Evolutionary conservation across 2,329 filamentous ascomycete genomes (phyloP).

Genomic region (Arthroderma uncinatum): DNA sequence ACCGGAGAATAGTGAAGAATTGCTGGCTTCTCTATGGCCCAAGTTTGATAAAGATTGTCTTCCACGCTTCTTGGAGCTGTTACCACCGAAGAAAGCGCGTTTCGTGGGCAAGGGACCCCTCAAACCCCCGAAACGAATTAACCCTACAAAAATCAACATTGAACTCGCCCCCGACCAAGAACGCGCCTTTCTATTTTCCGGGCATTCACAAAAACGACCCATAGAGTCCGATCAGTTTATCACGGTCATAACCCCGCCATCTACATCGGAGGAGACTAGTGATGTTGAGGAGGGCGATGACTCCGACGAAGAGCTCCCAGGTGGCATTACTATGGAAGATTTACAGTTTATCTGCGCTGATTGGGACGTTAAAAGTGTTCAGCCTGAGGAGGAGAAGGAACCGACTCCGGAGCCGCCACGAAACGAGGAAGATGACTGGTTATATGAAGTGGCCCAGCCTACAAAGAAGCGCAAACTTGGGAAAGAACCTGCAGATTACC

Average conservation of each 20-base stretch:
- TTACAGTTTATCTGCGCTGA: constrained; percentile 77
- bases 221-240: constrained; percentile 46
- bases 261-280: constrained; percentile 40
- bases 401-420: constrained; percentile 35
- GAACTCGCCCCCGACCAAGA: constrained; percentile 81
- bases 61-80: constrained; percentile 68
- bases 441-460: constrained; percentile 39
- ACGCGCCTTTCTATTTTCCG: constrained; percentile 67
- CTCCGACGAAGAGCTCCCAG: constrained; percentile 53
- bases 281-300: constrained; percentile 41
- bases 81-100: constrained; percentile 67
- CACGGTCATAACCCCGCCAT: constrained; percentile 35
- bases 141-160: constrained; percentile 77
- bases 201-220: constrained; percentile 44
- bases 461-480: constrained; percentile 56
- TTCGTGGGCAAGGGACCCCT: constrained; percentile 67
- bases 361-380: constrained; percentile 58
- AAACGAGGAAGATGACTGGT: constrained; percentile 48
- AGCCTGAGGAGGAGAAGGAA: constrained; percentile 29
- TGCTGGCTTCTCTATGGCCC: constrained; percentile 71
- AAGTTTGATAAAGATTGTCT: constrained; percentile 64
- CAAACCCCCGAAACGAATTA: constrained; percentile 69
- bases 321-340: constrained; percentile 66
- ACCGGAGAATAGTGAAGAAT: constrained; percentile 60
- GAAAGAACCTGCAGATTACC: constrained; percentile 35